A percentile compares a stretch with the other conserved stretches of the same genome.
Evolutionary conservation across 257 asterid genomes (phyloP).

Genomic region (Solanum arcanum): DNA sequence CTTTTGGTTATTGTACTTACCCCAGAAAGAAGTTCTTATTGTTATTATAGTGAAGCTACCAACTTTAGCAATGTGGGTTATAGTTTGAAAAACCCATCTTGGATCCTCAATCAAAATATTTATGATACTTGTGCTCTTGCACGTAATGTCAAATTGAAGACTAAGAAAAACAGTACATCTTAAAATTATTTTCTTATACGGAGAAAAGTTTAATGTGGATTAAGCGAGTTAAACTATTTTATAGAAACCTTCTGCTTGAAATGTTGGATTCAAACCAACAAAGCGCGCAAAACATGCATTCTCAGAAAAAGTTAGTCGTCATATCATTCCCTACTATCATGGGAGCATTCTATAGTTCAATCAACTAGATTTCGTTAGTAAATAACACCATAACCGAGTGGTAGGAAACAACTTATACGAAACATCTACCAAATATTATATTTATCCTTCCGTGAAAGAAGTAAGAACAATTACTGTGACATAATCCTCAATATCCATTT

Average conservation of each 20-base stretch:
- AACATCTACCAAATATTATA: not conserved
- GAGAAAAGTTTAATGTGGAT: not conserved
- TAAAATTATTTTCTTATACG: not conserved
- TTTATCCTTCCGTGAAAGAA: not conserved
- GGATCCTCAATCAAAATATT: not conserved
- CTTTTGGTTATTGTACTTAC: not conserved
- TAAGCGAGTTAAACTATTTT: not conserved
- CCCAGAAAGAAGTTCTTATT: not conserved
- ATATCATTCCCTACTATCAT: not conserved
- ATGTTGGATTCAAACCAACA: not conserved
- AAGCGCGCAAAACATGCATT: not conserved
- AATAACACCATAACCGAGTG: not conserved
- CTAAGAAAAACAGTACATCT: not conserved
- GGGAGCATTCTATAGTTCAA: not conserved
- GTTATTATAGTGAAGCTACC: not conserved
- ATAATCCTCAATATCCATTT: not conserved
- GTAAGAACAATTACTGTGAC: not conserved
- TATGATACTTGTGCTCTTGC: not conserved
- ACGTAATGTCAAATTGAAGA: not conserved
- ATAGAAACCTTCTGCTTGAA: not conserved
- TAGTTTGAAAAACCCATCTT: not conserved
- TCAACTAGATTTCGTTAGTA: not conserved
- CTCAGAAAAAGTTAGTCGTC: not conserved
- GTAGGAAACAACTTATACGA: not conserved
- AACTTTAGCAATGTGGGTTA: not conserved